Base-by-base conservation (phyloP, 179 eudicot species). In the Actinidia arguta region DNA sequence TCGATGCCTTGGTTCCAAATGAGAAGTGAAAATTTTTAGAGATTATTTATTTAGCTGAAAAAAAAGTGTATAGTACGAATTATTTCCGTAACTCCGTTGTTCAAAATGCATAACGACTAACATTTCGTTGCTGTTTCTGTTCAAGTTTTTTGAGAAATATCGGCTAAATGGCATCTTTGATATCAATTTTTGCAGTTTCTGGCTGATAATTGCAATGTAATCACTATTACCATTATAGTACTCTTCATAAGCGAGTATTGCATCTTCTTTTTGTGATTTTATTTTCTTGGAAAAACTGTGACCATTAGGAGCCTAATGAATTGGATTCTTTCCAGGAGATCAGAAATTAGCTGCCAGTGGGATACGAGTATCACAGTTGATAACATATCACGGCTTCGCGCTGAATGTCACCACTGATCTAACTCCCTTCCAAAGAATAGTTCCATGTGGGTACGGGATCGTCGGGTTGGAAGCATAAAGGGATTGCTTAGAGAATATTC, bases 371-470 rank as follows among this genome's bases (percentile, higher is more conserved):
- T 90, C 95, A 4, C 89, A 90, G 36, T 92, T 97, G 98, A 83
- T 97, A 84, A 67, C 98, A 4, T 97, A 90, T 90, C 98, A 97
- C 69, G 98, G 98, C 46, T 83, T 97, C 83, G 98, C 99, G 55
- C 82, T 97, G 82, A 95, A 97, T 85, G 94, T 97, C 79, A 90
- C 93, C 64, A 81, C 88, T 9, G 97, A 95, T 86, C 84, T 97
- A 47, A 66, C 88, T 62, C 98, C 98, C 48, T 95, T 94, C 80
- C 78, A 89, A 50, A 85, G 77, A 39, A 97, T 97, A 79, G 90
- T 95, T 85, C 98, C 98, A 39, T 95, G 99, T 86, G 98, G 99
- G 50, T 97, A 79, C 84, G 85, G 11, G 93, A 88, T 83, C 91
- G 93, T 24, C 73, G 83, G 79, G 98, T 97, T 80, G 98, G 97